These are phyloP conservation scores for Podila epigama DNA, from an alignment of 192 early-diverging fungal genomes.

Conservation along the genomic window DNA sequence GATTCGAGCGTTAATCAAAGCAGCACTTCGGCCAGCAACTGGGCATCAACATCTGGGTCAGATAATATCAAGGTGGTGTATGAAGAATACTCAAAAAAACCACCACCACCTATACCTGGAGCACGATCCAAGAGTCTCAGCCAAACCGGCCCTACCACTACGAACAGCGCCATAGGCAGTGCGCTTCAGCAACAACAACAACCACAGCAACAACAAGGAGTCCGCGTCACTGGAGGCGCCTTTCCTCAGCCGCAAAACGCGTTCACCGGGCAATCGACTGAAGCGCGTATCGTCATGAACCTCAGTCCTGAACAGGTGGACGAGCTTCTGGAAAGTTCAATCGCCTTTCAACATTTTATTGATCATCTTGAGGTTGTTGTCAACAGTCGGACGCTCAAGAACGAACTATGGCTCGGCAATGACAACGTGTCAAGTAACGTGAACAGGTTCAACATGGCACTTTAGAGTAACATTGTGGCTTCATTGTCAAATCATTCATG, in stretches of 20 bases:
- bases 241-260: too few relatives aligned
- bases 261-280: constrained; percentile 12
- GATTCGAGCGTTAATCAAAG: constrained; percentile 11
- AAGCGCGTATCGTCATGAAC: constrained; percentile 31
- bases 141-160: constrained; percentile 6
- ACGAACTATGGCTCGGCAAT: constrained; percentile 57
- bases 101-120: constrained; percentile 43
- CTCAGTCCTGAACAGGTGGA: constrained; percentile 20
- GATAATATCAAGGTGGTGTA: constrained; percentile 24
- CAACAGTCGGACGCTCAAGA: constrained; percentile 51
- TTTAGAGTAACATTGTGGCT: too few relatives aligned
- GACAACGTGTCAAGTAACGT: constrained; percentile 60
- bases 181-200: background rate
- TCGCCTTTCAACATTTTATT: constrained; percentile 42
- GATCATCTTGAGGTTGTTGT: constrained; percentile 39
- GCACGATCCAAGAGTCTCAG: constrained; percentile 32
- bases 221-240: too few relatives aligned
- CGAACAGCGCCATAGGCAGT: constrained; percentile 8
- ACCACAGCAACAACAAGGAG: constrained; percentile 10
- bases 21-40: constrained; percentile 2
- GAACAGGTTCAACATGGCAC: constrained; percentile 3
- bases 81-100: constrained; percentile 47
- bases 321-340: constrained; percentile 32
- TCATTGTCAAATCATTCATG: too few relatives aligned
- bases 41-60: too few relatives aligned